A percentile compares a stretch with the other conserved stretches of the same genome.
phyloP scores from a whole-genome alignment of 176 grass and related monocot species.

The Elaeis guineensis region DNA sequence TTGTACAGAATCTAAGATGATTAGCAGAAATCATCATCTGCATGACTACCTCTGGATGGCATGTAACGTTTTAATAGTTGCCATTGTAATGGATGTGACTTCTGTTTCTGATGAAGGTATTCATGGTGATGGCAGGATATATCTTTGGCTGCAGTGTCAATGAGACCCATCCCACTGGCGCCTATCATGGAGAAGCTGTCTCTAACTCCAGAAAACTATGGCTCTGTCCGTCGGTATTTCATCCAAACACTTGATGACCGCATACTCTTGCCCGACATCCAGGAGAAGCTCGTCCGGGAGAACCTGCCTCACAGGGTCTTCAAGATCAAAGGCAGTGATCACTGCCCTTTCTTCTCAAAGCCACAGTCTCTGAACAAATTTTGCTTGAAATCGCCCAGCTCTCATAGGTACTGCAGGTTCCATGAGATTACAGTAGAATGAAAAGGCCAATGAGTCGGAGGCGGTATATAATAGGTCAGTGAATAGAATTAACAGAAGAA shows the following conservation, averaged over 20 bases:
- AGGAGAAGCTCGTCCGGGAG: conserved; percentile 90
- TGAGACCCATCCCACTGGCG: conserved; percentile 75
- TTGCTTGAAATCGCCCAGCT: conserved; percentile 70
- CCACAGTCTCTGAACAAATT: conserved; percentile 88
- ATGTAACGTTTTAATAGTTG: no score
- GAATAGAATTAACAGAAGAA: no score
- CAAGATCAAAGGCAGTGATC: conserved; percentile 94
- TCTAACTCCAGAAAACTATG: conserved; percentile 69
- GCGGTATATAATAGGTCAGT: no score
- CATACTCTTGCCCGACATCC: conserved; percentile 67
- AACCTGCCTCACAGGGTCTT: conserved; percentile 67
- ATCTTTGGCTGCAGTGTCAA: conserved; percentile 54
- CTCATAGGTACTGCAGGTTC: conserved; percentile 10
- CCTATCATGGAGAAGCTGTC: conserved; percentile 95
- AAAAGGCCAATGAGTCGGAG: background rate
- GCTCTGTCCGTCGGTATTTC: conserved; percentile 53
- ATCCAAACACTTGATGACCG: conserved; percentile 76
- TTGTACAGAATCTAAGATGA: no score
- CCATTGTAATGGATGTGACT: no score
- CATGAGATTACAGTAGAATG: background rate
- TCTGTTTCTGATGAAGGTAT: conserved; percentile 8
- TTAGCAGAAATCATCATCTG: no score
- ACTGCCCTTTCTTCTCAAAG: conserved; percentile 97
- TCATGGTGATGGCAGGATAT: conserved; percentile 44
- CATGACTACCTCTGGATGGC: no score